These are phyloP conservation scores for Salicornia ramosissima DNA, from an alignment of 148 eudicot genomes.

Conservation along the genomic window DNA sequence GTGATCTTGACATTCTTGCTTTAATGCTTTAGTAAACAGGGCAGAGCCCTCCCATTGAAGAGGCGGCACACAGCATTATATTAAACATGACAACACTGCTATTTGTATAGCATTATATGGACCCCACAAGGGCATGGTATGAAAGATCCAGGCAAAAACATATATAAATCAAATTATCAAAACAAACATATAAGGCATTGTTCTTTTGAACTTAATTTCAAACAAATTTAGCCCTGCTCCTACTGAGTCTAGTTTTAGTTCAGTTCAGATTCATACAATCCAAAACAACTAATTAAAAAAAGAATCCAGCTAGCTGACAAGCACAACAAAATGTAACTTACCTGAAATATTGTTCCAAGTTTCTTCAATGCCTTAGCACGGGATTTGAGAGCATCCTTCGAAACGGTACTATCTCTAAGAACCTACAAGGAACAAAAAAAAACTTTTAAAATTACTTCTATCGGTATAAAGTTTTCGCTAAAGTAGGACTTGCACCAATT, in stretches of 20 bases:
- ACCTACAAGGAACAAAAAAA: conserved; percentile 39
- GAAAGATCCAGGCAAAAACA: neutral
- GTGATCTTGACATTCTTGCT: neutral
- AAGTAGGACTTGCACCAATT: neutral
- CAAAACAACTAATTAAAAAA: neutral
- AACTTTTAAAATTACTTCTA: conserved; percentile 11
- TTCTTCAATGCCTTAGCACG: conserved; percentile 81
- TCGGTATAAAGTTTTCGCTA: neutral
- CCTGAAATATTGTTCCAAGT: conserved; percentile 84
- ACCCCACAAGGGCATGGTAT: neutral
- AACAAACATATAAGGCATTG: neutral
- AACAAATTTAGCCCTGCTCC: no score
- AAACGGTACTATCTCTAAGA: conserved; percentile 62
- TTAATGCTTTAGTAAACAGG: neutral
- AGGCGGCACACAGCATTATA: neutral
- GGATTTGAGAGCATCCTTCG: conserved; percentile 59
- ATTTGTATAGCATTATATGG: neutral
- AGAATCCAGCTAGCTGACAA: neutral
- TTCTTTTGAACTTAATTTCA: no score
- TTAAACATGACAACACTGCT: neutral
- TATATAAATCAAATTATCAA: neutral
- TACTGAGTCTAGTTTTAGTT: no score
- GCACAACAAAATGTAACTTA: conserved; percentile 31
- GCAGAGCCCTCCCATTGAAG: neutral
- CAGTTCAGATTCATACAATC: no score